A percentile compares a stretch with the other conserved stretches of the same genome.
Conservation (phyloP, 768 basidiomycete species). For the Leccinum rimulosum region DNA sequence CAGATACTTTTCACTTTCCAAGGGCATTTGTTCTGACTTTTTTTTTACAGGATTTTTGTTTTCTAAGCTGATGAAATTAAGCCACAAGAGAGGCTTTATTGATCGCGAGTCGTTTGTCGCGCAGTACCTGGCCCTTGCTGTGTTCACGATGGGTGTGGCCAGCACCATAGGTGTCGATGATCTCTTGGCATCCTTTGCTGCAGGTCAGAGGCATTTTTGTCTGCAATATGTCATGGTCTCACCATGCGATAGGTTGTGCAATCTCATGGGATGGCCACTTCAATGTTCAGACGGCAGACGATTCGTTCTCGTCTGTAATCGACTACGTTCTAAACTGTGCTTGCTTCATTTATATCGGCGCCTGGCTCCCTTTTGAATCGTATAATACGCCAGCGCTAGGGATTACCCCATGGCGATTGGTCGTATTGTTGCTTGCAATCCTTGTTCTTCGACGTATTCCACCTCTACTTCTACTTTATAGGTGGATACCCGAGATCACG, state of each 20-base stretch:
- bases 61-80: conserved; percentile 69
- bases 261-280: conserved; percentile 92
- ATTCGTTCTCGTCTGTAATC: conserved; percentile 86
- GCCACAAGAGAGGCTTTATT: conserved; percentile 59
- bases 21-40: neutral
- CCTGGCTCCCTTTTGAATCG: conserved; percentile 71
- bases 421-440: conserved; percentile 64
- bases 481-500: conserved; percentile 82
- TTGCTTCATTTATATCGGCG: conserved; percentile 84
- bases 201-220: conserved; percentile 42
- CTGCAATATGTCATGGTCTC: neutral
- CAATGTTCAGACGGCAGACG: conserved; percentile 76
- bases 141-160: conserved; percentile 77
- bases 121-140: conserved; percentile 71
- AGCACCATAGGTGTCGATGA: conserved; percentile 84
- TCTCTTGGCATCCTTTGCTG: conserved; percentile 85
- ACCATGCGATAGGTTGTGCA: conserved; percentile 60
- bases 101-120: conserved; percentile 86
- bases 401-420: conserved; percentile 67
- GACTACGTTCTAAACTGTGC: conserved; percentile 82
- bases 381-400: conserved; percentile 59
- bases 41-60: conserved; percentile 56
- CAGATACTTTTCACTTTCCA: conserved; percentile 4
- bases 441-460: conserved; percentile 81
- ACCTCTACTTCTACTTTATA: conserved; percentile 69